phyloP scores from a whole-genome alignment of 176 grass and related monocot genomes.

The Carex kokanica region DNA sequence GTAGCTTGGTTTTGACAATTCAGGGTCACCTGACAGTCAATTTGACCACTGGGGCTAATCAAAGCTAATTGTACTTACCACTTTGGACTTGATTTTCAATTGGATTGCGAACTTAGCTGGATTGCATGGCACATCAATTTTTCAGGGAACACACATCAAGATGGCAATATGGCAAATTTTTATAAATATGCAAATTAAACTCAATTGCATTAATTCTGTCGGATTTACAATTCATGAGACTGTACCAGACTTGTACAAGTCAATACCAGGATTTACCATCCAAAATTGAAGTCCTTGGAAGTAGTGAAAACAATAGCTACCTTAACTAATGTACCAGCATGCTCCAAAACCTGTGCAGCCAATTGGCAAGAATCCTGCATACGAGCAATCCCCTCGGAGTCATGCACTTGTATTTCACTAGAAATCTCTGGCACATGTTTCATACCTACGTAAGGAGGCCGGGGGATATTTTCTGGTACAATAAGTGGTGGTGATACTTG shows the following conservation, averaged over 20 bases:
- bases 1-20: neutral
- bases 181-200: neutral
- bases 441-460: slow-evolving; percentile 61
- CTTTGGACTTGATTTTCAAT: neutral
- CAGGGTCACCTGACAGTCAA: neutral
- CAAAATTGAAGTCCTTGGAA: neutral
- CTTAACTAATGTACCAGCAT: slow-evolving; percentile 81
- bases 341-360: slow-evolving; percentile 73
- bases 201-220: neutral
- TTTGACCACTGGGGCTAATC: neutral
- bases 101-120: neutral
- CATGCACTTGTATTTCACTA: slow-evolving; percentile 69
- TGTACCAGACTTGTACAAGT: neutral
- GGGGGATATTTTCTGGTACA: slow-evolving; percentile 60
- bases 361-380: slow-evolving; percentile 84
- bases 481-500: slow-evolving; percentile 59
- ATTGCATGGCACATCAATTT: neutral
- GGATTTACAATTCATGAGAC: neutral
- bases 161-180: neutral
- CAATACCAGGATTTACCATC: neutral
- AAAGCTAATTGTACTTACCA: neutral
- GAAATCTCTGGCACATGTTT: slow-evolving; percentile 58
- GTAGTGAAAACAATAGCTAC: slow-evolving; percentile 30
- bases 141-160: neutral
- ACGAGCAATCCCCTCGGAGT: slow-evolving; percentile 54